phyloP scores from a whole-genome alignment of 371 early-diverging fungal genomes.

The Mucor circinelloides region DNA sequence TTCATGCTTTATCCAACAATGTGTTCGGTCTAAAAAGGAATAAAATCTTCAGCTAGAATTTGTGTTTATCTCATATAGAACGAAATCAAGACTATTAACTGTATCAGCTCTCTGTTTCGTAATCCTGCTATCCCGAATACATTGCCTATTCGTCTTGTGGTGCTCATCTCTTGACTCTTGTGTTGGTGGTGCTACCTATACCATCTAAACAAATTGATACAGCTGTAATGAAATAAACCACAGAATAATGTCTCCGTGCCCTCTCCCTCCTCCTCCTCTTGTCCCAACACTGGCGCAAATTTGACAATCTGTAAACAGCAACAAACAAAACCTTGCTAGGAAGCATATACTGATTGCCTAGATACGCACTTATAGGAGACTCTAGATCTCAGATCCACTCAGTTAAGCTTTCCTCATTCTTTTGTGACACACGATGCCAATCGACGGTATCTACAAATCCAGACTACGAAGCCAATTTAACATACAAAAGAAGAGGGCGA shows the following conservation, averaged over 20 bases:
- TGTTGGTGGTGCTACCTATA: background rate
- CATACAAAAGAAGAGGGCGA: background rate
- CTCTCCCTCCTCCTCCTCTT: background rate
- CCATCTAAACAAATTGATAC: background rate
- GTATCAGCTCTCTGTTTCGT: background rate
- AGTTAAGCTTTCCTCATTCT: background rate
- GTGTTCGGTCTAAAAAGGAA: background rate
- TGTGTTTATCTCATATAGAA: background rate
- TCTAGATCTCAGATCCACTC: background rate
- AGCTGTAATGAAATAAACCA: background rate
- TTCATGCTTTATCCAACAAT: background rate
- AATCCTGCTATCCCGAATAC: background rate
- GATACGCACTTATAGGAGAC: background rate
- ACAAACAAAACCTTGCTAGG: background rate
- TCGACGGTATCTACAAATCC: too few species aligned
- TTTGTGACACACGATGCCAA: background rate
- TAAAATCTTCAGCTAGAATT: background rate
- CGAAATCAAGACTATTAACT: background rate
- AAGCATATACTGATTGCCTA: background rate
- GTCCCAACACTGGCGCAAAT: background rate
- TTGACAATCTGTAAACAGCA: background rate
- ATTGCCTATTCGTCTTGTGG: background rate
- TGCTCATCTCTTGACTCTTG: background rate
- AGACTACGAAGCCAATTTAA: background rate
- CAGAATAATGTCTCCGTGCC: background rate